Evolutionary conservation across 2,329 filamentous ascomycete genomes (phyloP), one percentile per base, ranked within the genome.

Genomic region (Scedosporium aurantiacum): DNA sequence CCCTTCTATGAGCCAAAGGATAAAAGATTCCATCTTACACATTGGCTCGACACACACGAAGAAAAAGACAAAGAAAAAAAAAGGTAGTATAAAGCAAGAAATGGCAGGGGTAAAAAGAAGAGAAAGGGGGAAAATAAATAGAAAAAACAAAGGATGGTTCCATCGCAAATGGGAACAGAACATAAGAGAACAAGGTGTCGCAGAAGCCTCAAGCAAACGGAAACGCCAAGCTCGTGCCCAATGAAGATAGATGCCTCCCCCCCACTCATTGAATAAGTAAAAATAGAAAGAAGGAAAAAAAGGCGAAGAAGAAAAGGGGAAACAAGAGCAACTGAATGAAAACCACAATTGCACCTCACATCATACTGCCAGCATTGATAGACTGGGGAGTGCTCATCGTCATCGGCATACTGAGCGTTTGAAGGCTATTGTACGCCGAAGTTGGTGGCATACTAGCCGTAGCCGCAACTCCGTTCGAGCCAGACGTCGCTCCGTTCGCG

Each of bases 321-420:
- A 57, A 52, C 55, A 54, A 41, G 25, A 47, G 25, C 8, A 43
- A n/a, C 10, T 12, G 3, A 41, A 23, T 18, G 18, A 27, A 56
- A 32, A 2, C 45, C 14, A 59, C 12, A 40, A 23, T 21, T 10
- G n/a, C 32, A 56, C 58, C 50, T 73, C 72, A 76, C 72, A 79
- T 77, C 70, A 80, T 73, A 60, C 74, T 76, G 41, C 75, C 74
- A 1, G 76, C 74, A 64, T 77, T 75, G 65, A 77, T 72, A 62
- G 76, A 73, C 61, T 75, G 70, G 56, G 82, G 79, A 60, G 82
- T 79, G 73, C 81, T 84, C 66, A 85, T 82, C 14, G 81, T 81
- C 82, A 85, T 85, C 18, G 82, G 82, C 82, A 85, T 84, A 74
- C 82, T 83, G 60, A 85, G 76, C 54, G 81, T 83, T 69, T 85